Percentiles rank a stretch among this genome's conserved stretches.
Conservation (phyloP, 306 rosid species). For the Pachyrhizus erosus region DNA sequence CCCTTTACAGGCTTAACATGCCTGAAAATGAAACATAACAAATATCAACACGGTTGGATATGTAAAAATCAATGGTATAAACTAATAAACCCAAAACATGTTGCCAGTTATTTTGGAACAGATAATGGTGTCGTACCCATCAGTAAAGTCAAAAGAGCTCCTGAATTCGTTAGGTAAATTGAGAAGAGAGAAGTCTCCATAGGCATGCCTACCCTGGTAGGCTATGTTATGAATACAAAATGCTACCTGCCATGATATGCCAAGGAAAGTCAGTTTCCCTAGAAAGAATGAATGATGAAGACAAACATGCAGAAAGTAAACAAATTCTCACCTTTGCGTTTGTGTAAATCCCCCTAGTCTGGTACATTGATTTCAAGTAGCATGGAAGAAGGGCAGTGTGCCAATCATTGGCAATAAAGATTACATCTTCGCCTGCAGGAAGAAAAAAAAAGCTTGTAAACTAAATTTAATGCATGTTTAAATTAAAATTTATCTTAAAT, state of each 20-base stretch:
- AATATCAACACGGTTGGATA: neutral
- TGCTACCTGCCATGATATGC: constrained; percentile 59
- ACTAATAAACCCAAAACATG: neutral
- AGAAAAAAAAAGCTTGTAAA: constrained; percentile 34
- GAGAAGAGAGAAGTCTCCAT: constrained; percentile 61
- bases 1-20: constrained; percentile 65
- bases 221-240: constrained; percentile 88
- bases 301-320: neutral
- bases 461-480: too few relatives aligned
- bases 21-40: constrained; percentile 46
- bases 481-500: too few relatives aligned
- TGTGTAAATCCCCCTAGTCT: constrained; percentile 60
- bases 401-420: constrained; percentile 81
- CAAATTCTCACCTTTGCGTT: constrained; percentile 57
- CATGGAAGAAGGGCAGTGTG: constrained; percentile 76
- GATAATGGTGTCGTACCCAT: constrained; percentile 60
- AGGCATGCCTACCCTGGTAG: constrained; percentile 77
- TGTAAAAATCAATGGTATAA: neutral
- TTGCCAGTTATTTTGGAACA: neutral
- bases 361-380: constrained; percentile 71
- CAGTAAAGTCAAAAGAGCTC: constrained; percentile 78
- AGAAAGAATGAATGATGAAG: neutral
- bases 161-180: constrained; percentile 56
- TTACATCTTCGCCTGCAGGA: constrained; percentile 72
- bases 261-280: constrained; percentile 34